A percentile compares a stretch with the other conserved stretches of the same genome.
phyloP scores from a whole-genome alignment of 352 stramenopile species.

The Phytophthora boehmeriae region DNA sequence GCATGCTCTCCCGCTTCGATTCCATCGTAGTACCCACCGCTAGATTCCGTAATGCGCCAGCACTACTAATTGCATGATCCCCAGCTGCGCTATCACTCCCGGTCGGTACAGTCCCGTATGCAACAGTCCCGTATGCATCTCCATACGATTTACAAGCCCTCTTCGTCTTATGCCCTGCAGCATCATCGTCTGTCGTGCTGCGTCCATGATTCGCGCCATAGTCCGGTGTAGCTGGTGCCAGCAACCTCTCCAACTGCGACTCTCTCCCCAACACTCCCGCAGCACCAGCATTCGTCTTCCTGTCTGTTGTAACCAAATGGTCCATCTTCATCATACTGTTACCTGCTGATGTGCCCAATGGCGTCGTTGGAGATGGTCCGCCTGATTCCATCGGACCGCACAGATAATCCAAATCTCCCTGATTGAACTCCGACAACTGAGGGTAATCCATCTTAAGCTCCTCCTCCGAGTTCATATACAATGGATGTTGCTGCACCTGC shows the following conservation, averaged over 20 bases:
- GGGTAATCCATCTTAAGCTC: slow-evolving; percentile 81
- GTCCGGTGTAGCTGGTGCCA: slow-evolving; percentile 28
- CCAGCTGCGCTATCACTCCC: slow-evolving; percentile 2
- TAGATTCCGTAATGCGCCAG: slow-evolving; percentile 38
- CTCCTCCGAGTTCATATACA: slow-evolving; percentile 57
- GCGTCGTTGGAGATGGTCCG: slow-evolving; percentile 50
- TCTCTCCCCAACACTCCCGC: slow-evolving; percentile 22
- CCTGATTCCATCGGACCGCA: slow-evolving; percentile 62
- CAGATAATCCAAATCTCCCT: slow-evolving; percentile 77
- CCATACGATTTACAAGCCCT: slow-evolving; percentile 22
- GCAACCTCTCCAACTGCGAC: slow-evolving; percentile 49
- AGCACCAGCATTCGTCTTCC: slow-evolving; percentile 4
- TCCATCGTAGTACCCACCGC: slow-evolving; percentile 48
- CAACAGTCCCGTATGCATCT: slow-evolving; percentile 14
- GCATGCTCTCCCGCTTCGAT: slow-evolving; percentile 36
- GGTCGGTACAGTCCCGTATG: slow-evolving; percentile 10
- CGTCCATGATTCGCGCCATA: slow-evolving; percentile 46
- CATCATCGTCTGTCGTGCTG: slow-evolving; percentile 8
- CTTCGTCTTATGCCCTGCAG: slow-evolving; percentile 8
- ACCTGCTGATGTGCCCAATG: slow-evolving; percentile 30
- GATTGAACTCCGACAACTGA: slow-evolving; percentile 69
- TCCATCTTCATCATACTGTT: slow-evolving; percentile 42
- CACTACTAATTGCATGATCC: slow-evolving; percentile 14
- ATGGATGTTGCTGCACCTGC: slow-evolving; percentile 23
- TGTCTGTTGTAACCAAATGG: slow-evolving; percentile 26